phyloP scores from a whole-genome alignment of 2,329 filamentous ascomycete species.

The Albophoma yamanashiensis region DNA sequence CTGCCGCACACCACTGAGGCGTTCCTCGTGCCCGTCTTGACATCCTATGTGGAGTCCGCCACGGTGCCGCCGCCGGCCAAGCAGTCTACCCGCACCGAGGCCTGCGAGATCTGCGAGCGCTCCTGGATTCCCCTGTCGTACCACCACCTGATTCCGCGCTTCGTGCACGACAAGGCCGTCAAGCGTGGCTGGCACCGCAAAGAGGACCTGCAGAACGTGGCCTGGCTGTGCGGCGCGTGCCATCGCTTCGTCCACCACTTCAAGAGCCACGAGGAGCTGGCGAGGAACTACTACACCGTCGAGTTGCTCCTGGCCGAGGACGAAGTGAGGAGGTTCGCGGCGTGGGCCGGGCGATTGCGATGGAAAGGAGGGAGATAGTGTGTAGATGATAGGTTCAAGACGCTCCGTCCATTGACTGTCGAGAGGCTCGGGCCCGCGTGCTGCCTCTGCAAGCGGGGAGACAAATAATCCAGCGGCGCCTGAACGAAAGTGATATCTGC shows the following conservation, averaged over 20 bases:
- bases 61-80: constrained; percentile 56
- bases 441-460: neutral
- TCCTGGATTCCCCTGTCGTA: constrained; percentile 70
- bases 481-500: constrained; percentile 1
- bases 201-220: constrained; percentile 67
- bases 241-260: constrained; percentile 74
- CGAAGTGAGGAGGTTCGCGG: constrained; percentile 60
- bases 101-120: constrained; percentile 68
- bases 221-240: constrained; percentile 78
- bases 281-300: constrained; percentile 60
- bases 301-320: constrained; percentile 59
- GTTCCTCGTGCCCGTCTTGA: constrained; percentile 54
- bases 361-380: constrained; percentile 48
- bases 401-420: neutral
- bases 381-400: neutral
- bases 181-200: constrained; percentile 71
- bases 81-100: constrained; percentile 39
- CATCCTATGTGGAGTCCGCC: constrained; percentile 46
- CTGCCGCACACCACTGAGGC: constrained; percentile 29
- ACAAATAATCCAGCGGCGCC: neutral
- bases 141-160: constrained; percentile 76
- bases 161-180: constrained; percentile 63
- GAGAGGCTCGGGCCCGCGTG: neutral
- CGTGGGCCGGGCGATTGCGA: constrained; percentile 61
- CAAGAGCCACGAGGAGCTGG: constrained; percentile 67